Base-by-base conservation (phyloP, 371 early-diverging fungal species). In the Mucor circinelloides region DNA sequence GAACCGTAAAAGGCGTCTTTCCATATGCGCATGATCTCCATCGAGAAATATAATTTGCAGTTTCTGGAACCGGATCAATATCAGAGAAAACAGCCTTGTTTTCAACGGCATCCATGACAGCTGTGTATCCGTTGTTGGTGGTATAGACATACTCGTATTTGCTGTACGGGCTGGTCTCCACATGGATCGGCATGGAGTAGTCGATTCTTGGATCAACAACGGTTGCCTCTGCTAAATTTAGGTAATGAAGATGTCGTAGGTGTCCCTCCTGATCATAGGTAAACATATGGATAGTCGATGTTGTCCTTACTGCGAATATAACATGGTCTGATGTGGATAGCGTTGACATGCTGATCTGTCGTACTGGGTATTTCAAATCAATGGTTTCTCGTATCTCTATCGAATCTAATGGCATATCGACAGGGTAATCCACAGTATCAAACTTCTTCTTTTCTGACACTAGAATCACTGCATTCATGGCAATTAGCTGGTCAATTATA, bases 171-270 rank as follows among this genome's bases (percentile, higher is more conserved):
- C 72, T 72, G 3, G 32, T 17, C 32, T 40, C 64, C 2, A 60
- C 52, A 58, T 67, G 58, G 21, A 63, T 28, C n/a, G 72, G 72
- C 68, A 72, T 68, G 0, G 72, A 64, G 34, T 72, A 68, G 23
- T 68, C 72, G 3, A 72, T 52, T 5, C 38, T 21, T 0, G 68
- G 56, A 38, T 44, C 9, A 17, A 19, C 25, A 1, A 3, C 9
- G 0, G 60, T 56, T 19, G 36, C 7, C 28, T 63, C 42, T 9
- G 67, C 38, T 32, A 72, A 31, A 40, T 56, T 32, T 21, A 58
- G 27, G 10, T 31, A 6, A 64, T 72, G 59, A 0, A 64, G 10
- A 5, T 34, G 48, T 17, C 36, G 23, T n/a, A 28, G 52, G 12
- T n/a, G 31, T 30, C 13, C 5, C 3, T 38, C 25, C 9, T 60